A percentile compares a stretch with the other conserved stretches of the same genome.
Evolutionary conservation across 1,139 yeast genomes (phyloP).

Genomic region (Yamadazyma atmosphaerica): DNA sequence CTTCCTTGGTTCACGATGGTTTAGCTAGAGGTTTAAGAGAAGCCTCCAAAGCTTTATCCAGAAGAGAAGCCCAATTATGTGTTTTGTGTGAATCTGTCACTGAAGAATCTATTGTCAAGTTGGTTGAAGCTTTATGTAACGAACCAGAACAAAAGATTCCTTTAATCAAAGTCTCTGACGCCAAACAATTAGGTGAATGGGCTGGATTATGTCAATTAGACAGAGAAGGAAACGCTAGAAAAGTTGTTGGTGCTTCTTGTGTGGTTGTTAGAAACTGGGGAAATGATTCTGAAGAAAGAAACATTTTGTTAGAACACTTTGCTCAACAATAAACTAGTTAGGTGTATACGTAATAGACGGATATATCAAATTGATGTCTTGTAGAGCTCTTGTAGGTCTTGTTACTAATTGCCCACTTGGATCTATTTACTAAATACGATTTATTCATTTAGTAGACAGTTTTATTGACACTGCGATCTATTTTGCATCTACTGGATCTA

Average conservation of each 20-base stretch:
- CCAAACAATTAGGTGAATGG: constrained; percentile 99
- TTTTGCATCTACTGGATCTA: too few species aligned
- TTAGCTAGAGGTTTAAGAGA: constrained; percentile 99
- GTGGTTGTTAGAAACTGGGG: constrained; percentile 99
- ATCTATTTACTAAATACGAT: too few species aligned
- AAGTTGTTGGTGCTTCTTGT: constrained; percentile 99
- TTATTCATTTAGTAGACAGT: too few species aligned
- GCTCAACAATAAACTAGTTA: constrained; percentile 66
- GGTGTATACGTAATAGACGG: not conserved
- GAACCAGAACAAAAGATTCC: constrained; percentile 97
- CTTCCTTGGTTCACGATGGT: constrained; percentile 98
- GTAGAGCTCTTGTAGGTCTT: not conserved
- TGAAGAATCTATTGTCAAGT: constrained; percentile 94
- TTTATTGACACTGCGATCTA: too few species aligned
- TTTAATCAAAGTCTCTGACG: constrained; percentile 98
- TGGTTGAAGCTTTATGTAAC: constrained; percentile 99
- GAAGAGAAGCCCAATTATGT: constrained; percentile 97
- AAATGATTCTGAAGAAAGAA: constrained; percentile 98
- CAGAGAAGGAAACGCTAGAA: constrained; percentile 99
- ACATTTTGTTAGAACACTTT: constrained; percentile 94
- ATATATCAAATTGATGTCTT: not conserved
- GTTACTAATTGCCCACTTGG: too few species aligned
- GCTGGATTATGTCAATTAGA: constrained; percentile 99
- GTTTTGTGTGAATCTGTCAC: constrained; percentile 98
- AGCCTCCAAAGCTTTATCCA: constrained; percentile 98